Percentiles rank a stretch among this genome's conserved stretches.
Evolutionary conservation across 2,329 filamentous ascomycete species (phyloP).

Genomic region (Apiospora malaysiana): DNA sequence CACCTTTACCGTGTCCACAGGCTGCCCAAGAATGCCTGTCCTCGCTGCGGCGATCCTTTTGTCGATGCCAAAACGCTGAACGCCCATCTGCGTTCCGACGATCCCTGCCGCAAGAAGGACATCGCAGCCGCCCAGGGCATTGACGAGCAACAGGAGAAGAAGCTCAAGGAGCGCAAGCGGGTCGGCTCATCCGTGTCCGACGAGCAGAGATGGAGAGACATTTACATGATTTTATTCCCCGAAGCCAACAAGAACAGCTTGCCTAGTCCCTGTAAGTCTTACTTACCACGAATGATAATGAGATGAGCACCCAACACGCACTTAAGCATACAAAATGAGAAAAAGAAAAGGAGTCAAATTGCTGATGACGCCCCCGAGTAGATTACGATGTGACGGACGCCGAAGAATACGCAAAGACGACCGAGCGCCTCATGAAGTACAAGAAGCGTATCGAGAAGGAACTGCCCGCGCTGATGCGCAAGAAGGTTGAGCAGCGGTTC

Average conservation of each 20-base stretch:
- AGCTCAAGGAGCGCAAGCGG: conserved; percentile 36
- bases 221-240: conserved; percentile 40
- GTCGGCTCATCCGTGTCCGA: conserved; percentile 33
- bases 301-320: too few species aligned
- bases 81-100: conserved; percentile 36
- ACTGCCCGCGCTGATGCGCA: conserved; percentile 34
- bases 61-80: conserved; percentile 33
- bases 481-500: conserved; percentile 36
- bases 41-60: conserved; percentile 35
- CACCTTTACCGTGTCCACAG: conserved; percentile 38
- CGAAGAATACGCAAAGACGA: conserved; percentile 27
- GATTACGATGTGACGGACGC: conserved; percentile 35
- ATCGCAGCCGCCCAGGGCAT: conserved; percentile 34
- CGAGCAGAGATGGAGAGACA: conserved; percentile 39
- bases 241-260: conserved; percentile 34
- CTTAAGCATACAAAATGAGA: too few species aligned
- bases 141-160: conserved; percentile 36
- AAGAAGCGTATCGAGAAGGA: conserved; percentile 36
- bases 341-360: neutral
- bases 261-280: conserved; percentile 38
- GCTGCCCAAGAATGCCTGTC: conserved; percentile 36
- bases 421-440: conserved; percentile 32
- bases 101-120: conserved; percentile 35
- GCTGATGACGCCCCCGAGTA: conserved; percentile 28
- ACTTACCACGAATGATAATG: neutral